Conservation (phyloP, 331 rosid species). For the Prunus yedoensis region DNA sequence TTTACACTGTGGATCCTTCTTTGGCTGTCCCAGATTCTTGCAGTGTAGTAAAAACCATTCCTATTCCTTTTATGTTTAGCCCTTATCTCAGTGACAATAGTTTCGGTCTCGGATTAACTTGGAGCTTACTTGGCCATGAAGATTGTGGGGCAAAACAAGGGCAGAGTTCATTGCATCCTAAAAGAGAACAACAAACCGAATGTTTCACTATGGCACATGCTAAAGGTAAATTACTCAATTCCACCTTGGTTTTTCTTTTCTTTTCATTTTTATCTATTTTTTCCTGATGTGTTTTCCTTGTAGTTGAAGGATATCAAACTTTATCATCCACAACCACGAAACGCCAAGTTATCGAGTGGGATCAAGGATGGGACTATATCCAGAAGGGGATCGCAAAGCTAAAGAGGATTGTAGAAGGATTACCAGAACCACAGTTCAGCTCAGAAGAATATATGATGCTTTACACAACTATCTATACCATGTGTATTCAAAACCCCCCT, state of each 20-base stretch:
- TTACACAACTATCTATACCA: conserved; percentile 1
- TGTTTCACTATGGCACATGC: conserved; percentile 24
- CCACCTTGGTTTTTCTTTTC: no score
- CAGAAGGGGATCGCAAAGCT: neutral
- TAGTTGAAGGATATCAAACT: no score
- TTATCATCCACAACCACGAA: neutral
- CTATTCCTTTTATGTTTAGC: conserved; percentile 65
- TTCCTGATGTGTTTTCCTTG: no score
- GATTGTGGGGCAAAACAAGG: no score
- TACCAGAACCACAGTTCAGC: neutral
- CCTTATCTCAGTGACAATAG: conserved; percentile 64
- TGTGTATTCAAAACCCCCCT: neutral
- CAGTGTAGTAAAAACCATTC: conserved; percentile 48
- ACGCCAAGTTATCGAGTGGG: neutral
- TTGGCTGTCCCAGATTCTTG: conserved; percentile 51
- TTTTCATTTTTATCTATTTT: no score
- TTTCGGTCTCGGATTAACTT: conserved; percentile 68
- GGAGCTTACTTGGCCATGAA: conserved; percentile 41
- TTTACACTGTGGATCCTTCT: conserved; percentile 61
- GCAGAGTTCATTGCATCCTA: no score
- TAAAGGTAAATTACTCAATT: conserved; percentile 36
- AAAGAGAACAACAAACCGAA: conserved; percentile 13
- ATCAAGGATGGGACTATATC: neutral
- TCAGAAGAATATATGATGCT: conserved; percentile 6
- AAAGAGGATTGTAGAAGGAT: neutral